A percentile compares a stretch with the other conserved stretches of the same genome.
phyloP scores from a whole-genome alignment of 148 eudicot genomes.

The Camellia lanceoleosa region DNA sequence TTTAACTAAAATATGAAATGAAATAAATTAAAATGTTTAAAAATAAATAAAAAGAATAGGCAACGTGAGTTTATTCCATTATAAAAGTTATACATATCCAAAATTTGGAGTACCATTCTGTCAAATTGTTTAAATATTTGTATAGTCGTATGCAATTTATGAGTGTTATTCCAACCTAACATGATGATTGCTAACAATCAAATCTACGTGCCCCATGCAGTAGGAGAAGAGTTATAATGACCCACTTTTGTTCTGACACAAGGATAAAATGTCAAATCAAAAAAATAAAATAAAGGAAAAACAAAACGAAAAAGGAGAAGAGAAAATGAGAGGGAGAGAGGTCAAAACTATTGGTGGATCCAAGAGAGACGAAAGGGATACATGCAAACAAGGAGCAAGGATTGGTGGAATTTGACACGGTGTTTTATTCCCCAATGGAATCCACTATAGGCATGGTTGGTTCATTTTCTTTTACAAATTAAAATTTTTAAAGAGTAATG shows the following conservation, averaged over 20 bases:
- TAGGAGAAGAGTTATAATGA: not conserved
- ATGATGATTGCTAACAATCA: not conserved
- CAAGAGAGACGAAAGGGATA: conserved; percentile 1
- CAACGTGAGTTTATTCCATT: too few species aligned
- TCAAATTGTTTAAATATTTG: not conserved
- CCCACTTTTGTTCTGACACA: not conserved
- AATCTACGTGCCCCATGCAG: not conserved
- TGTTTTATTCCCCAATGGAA: too few species aligned
- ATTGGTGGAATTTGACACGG: too few species aligned
- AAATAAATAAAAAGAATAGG: too few species aligned
- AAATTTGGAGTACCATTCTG: not conserved
- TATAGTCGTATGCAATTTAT: not conserved
- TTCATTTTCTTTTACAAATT: too few species aligned
- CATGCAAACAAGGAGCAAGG: too few species aligned
- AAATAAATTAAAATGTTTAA: too few species aligned
- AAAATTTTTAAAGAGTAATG: too few species aligned
- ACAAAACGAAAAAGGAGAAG: not conserved
- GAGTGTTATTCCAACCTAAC: not conserved
- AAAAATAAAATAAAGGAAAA: too few species aligned
- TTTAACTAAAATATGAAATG: too few species aligned
- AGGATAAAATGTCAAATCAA: too few species aligned
- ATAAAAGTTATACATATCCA: not conserved
- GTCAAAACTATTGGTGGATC: not conserved
- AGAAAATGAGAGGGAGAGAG: not conserved
- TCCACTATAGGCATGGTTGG: too few species aligned